Evolutionary conservation across 306 rosid genomes (phyloP).

Genomic region (Glycine tomentella): DNA sequence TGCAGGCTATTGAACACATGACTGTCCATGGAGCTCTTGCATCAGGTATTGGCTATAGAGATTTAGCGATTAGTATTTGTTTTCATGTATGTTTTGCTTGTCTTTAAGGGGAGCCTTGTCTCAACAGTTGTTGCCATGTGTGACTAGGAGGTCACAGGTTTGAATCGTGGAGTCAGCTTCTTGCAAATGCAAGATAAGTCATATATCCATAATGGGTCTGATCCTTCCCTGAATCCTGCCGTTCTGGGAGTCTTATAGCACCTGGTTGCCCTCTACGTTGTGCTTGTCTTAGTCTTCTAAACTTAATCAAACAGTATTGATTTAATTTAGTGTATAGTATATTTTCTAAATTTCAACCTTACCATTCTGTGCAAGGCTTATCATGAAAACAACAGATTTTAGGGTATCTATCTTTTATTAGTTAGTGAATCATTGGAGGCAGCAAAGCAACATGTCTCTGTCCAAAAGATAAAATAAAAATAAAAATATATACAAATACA

Average conservation of each 20-base stretch:
- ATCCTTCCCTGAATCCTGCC: background rate
- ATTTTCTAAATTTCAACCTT: slow-evolving; percentile 27
- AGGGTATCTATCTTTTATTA: slow-evolving; percentile 9
- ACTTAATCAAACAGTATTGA: slow-evolving; percentile 1
- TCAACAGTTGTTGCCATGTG: background rate
- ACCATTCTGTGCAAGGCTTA: background rate
- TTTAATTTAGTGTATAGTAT: background rate
- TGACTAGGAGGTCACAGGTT: background rate
- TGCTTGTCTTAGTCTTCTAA: slow-evolving; percentile 16
- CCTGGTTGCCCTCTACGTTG: background rate
- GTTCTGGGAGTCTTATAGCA: background rate
- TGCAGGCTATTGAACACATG: slow-evolving; percentile 67
- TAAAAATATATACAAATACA: background rate
- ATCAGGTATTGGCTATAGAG: slow-evolving; percentile 59
- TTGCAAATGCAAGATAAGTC: slow-evolving; percentile 28
- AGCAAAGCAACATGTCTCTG: slow-evolving; percentile 11
- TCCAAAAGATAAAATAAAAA: slow-evolving; percentile 25
- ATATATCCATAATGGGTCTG: background rate
- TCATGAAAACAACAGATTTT: background rate
- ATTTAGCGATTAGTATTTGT: background rate
- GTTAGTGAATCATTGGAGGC: slow-evolving; percentile 10
- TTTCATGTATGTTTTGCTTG: slow-evolving; percentile 9
- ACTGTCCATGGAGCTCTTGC: slow-evolving; percentile 77
- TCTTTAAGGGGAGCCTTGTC: background rate
- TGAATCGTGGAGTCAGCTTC: background rate